Evolutionary conservation across 2,329 filamentous ascomycete species (phyloP).

Genomic region (Aspergillus flavus): DNA sequence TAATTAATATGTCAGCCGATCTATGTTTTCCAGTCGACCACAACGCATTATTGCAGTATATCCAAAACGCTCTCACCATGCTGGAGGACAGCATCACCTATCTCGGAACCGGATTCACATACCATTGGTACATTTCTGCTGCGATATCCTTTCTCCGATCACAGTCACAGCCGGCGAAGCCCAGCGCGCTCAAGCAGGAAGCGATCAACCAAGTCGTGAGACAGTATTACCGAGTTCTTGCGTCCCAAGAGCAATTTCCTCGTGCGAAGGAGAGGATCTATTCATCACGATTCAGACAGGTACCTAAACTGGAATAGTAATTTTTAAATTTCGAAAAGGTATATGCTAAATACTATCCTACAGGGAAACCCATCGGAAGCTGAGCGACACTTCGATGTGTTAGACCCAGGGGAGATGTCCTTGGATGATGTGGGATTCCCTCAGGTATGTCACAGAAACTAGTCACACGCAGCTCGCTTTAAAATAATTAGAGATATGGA

Average conservation of each 20-base stretch:
- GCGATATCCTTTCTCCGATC: neutral
- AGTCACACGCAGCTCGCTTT: accelerated
- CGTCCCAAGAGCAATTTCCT: neutral
- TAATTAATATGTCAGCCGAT: neutral
- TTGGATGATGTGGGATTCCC: neutral
- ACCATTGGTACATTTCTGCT: neutral
- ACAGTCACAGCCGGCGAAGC: neutral
- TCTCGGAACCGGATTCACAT: neutral
- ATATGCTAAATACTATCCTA: neutral
- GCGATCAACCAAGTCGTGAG: neutral
- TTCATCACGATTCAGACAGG: neutral
- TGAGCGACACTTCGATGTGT: neutral
- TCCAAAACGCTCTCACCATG: neutral
- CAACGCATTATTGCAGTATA: neutral
- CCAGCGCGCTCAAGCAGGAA: neutral
- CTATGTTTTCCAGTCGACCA: neutral
- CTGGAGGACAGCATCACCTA: neutral
- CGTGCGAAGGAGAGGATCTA: neutral
- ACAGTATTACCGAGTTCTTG: neutral
- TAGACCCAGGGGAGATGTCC: neutral
- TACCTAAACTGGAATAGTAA: neutral
- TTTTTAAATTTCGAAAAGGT: neutral
- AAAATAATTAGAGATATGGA: neutral
- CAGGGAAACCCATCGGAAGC: neutral
- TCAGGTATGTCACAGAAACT: neutral